phyloP scores from a whole-genome alignment of 2,329 filamentous ascomycete species.

The Fusarium sp. region DNA sequence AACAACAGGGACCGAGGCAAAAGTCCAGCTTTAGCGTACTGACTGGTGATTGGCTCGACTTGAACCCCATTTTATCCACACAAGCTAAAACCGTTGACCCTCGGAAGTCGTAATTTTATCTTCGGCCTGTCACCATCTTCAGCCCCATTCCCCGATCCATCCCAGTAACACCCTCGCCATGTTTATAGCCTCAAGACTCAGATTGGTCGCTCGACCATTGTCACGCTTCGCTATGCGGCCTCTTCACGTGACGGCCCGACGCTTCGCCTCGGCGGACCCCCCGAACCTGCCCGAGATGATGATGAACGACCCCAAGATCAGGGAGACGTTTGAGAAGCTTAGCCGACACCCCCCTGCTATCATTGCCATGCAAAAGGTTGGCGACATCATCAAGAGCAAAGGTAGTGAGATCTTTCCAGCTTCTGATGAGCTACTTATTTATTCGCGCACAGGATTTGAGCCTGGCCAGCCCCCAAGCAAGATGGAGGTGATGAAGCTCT shows the following conservation, averaged over 20 bases:
- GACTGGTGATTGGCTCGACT: neutral
- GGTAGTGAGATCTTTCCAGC: neutral
- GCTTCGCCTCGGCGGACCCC: slow-evolving; percentile 26
- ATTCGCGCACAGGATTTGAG: slow-evolving; percentile 26
- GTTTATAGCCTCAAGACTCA: slow-evolving; percentile 28
- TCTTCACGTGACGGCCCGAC: slow-evolving; percentile 24
- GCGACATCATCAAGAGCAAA: slow-evolving; percentile 31
- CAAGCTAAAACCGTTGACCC: slow-evolving; percentile 23
- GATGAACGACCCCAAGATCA: slow-evolving; percentile 38
- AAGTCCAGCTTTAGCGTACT: neutral
- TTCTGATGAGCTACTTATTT: neutral
- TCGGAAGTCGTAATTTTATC: slow-evolving; percentile 14
- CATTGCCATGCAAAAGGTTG: slow-evolving; percentile 33
- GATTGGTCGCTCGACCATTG: slow-evolving; percentile 14
- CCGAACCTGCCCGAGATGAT: slow-evolving; percentile 35
- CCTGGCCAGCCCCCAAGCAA: slow-evolving; percentile 33
- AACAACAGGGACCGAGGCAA: neutral
- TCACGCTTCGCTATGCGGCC: slow-evolving; percentile 27
- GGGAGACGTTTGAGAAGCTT: slow-evolving; percentile 37
- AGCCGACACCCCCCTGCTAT: slow-evolving; percentile 37
- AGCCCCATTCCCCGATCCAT: neutral
- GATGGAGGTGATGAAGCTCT: slow-evolving; percentile 40
- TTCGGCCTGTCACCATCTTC: neutral
- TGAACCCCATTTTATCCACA: neutral
- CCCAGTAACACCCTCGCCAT: slow-evolving; percentile 13